These are phyloP conservation scores for Viola pubescens DNA, from an alignment of 441 rosid species.

Conservation along the genomic window DNA sequence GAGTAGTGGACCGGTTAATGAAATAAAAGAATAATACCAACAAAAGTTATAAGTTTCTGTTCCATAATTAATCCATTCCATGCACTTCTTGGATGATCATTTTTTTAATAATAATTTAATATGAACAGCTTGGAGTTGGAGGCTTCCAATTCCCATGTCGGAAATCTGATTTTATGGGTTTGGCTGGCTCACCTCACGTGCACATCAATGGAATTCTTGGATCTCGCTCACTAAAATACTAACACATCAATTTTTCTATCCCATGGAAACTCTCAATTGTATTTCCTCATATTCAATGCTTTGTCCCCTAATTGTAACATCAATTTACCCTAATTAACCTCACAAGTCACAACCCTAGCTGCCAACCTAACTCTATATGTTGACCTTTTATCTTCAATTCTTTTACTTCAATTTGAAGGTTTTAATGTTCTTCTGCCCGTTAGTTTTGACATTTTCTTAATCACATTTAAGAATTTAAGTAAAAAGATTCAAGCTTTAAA, in stretches of 20 bases:
- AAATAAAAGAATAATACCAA: too few relatives aligned
- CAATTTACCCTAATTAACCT: too few relatives aligned
- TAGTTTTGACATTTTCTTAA: too few relatives aligned
- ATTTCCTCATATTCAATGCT: conserved; percentile 9
- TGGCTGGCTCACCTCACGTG: not conserved
- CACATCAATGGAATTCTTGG: conserved; percentile 19
- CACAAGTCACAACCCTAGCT: too few relatives aligned
- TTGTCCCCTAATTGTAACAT: not conserved
- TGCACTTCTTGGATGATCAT: not conserved
- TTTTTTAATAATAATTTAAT: too few relatives aligned
- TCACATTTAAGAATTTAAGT: too few relatives aligned
- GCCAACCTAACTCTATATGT: not conserved
- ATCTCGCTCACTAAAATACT: conserved; percentile 21
- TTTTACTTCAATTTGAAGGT: not conserved
- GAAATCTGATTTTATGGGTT: conserved; percentile 15
- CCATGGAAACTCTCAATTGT: too few relatives aligned
- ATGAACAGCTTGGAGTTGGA: conserved; percentile 13
- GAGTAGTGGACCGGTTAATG: too few relatives aligned
- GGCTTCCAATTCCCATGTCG: conserved; percentile 17
- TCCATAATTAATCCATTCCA: not conserved
- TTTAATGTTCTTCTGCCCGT: too few relatives aligned
- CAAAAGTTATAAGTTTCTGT: not conserved
- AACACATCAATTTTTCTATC: conserved; percentile 1
- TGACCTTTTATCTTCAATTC: not conserved
- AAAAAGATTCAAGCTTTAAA: too few relatives aligned